These are phyloP conservation scores for Brassica incana DNA, from an alignment of 345 rosid genomes.

Conservation along the genomic window DNA sequence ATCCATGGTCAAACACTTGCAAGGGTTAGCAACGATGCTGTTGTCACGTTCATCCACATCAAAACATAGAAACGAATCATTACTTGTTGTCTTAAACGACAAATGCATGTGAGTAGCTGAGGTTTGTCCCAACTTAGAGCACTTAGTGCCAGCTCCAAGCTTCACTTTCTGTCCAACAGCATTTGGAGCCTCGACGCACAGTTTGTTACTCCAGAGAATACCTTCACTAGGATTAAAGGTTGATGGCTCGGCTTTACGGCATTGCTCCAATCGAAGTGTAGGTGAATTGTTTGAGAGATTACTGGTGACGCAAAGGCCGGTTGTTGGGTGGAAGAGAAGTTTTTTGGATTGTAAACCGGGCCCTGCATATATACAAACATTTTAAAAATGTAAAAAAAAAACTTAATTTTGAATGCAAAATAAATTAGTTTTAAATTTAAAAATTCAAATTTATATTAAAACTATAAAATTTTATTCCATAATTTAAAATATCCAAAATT, in stretches of 20 bases:
- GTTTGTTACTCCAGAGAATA: conserved; percentile 44
- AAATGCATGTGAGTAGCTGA: conserved; percentile 82
- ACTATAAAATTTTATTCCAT: too few species aligned
- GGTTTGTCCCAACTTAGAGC: conserved; percentile 55
- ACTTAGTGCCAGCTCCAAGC: conserved; percentile 48
- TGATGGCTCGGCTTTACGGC: conserved; percentile 59
- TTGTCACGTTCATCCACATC: conserved; percentile 56
- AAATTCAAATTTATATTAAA: too few species aligned
- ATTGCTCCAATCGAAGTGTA: conserved; percentile 52
- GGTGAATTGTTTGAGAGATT: conserved; percentile 37
- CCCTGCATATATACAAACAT: conserved; percentile 43
- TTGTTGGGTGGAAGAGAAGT: conserved; percentile 69
- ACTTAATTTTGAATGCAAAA: too few species aligned
- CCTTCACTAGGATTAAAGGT: conserved; percentile 48
- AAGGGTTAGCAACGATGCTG: conserved; percentile 42
- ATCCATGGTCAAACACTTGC: conserved; percentile 56
- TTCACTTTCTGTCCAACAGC: conserved; percentile 42
- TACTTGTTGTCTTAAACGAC: conserved; percentile 36
- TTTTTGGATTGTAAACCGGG: conserved; percentile 64
- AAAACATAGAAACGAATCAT: conserved; percentile 54
- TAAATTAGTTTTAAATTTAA: too few species aligned
- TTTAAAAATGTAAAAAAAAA: too few species aligned
- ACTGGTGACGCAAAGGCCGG: conserved; percentile 62
- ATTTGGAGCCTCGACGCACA: conserved; percentile 57
- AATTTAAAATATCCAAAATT: too few species aligned